Evolutionary conservation across 1,284 basidiomycete species (phyloP).

Genomic region (Apiotrichum veenhuisii): DNA sequence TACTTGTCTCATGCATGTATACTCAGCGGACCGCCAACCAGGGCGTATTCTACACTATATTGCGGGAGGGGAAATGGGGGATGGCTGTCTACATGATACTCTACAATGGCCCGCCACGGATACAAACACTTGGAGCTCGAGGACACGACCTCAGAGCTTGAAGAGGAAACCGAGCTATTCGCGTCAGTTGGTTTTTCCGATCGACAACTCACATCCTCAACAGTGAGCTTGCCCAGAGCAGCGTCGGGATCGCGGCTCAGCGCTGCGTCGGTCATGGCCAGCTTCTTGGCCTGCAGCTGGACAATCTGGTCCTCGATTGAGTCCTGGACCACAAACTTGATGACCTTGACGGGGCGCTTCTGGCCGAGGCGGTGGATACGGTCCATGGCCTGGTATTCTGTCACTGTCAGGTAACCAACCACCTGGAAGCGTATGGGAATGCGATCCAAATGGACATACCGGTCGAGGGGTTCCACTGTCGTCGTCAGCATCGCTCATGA

Average conservation of each 20-base stretch:
- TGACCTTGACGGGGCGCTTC: conserved; percentile 84
- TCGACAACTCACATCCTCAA: conserved; percentile 69
- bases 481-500: neutral
- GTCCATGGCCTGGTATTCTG: conserved; percentile 76
- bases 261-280: conserved; percentile 47
- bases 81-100: neutral
- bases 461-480: conserved; percentile 68
- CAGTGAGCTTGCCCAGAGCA: conserved; percentile 83
- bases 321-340: conserved; percentile 92
- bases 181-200: neutral
- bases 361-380: conserved; percentile 78
- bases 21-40: neutral
- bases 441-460: too few species aligned
- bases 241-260: conserved; percentile 39
- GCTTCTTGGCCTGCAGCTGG: conserved; percentile 71
- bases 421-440: conserved; percentile 56
- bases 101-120: neutral
- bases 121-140: conserved; percentile 55
- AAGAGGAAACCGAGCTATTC: conserved; percentile 68
- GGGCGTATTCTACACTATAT: neutral
- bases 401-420: neutral
- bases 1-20: neutral
- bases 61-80: neutral
- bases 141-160: conserved; percentile 70
- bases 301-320: conserved; percentile 80